Evolutionary conservation across 345 rosid genomes (phyloP).

Genomic region (Eucalyptus lansdowneana): DNA sequence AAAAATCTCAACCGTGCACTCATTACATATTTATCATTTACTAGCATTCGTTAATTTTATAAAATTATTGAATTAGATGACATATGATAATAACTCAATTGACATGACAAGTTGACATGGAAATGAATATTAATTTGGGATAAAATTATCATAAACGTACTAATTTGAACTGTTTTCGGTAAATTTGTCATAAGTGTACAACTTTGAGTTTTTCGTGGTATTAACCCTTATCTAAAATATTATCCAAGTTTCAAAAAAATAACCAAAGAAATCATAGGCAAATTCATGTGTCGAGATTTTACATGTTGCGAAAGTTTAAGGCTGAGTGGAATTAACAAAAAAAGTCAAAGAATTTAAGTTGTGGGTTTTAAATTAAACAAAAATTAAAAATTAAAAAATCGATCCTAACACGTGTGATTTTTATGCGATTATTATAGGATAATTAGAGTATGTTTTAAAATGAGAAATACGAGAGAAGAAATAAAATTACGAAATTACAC

Average conservation of each 20-base stretch:
- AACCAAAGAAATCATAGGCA: not conserved
- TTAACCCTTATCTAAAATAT: not conserved
- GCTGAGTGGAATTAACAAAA: not conserved
- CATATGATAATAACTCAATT: not conserved
- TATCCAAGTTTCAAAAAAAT: not conserved
- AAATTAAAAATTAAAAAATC: not conserved
- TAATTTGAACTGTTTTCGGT: accelerated
- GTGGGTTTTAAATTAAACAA: not conserved
- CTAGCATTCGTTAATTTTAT: too few species aligned
- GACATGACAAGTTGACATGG: too few species aligned
- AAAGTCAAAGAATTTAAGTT: not conserved
- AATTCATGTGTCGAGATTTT: not conserved
- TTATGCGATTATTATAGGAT: not conserved
- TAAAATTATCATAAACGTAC: too few species aligned
- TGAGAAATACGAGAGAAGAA: not conserved
- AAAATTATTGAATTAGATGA: too few species aligned
- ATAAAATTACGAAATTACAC: not conserved
- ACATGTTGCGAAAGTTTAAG: not conserved
- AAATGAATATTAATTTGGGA: too few species aligned
- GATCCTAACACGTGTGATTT: not conserved
- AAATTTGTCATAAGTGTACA: too few species aligned
- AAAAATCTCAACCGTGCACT: not conserved
- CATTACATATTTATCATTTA: not conserved
- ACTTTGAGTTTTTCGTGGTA: accelerated
- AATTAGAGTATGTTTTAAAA: not conserved